Conservation (phyloP, 768 basidiomycete genomes). For the Nidularia sp. region DNA sequence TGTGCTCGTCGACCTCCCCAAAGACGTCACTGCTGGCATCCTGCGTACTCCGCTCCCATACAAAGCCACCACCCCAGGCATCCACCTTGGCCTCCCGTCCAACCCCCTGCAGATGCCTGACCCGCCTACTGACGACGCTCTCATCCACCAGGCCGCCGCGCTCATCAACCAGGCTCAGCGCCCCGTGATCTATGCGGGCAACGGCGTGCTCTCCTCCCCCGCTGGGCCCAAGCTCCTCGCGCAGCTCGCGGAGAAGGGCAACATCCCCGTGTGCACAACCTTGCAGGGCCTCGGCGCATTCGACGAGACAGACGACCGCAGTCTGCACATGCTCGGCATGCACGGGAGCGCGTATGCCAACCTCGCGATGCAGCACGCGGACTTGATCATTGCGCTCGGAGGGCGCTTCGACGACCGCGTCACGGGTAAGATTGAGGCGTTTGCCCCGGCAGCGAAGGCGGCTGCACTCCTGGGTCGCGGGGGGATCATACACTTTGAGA, state of each 20-base stretch:
- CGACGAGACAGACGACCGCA: slow-evolving; percentile 83
- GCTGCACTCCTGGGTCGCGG: slow-evolving; percentile 85
- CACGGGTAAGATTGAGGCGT: slow-evolving; percentile 83
- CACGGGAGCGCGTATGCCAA: slow-evolving; percentile 98
- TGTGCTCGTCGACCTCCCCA: slow-evolving; percentile 97
- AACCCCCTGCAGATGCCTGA: slow-evolving; percentile 64
- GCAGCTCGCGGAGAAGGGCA: slow-evolving; percentile 75
- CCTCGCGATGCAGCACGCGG: slow-evolving; percentile 95
- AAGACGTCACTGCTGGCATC: slow-evolving; percentile 94
- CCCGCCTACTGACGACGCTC: slow-evolving; percentile 55
- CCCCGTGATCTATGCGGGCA: slow-evolving; percentile 91
- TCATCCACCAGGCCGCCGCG: slow-evolving; percentile 80
- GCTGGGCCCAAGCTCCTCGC: slow-evolving; percentile 80
- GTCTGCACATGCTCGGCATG: slow-evolving; percentile 98
- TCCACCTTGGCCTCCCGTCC: slow-evolving; percentile 64
- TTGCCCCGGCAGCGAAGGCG: slow-evolving; percentile 86
- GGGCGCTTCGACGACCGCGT: slow-evolving; percentile 98
- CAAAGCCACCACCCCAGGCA: slow-evolving; percentile 82
- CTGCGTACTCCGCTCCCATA: slow-evolving; percentile 80
- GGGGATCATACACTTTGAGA: slow-evolving; percentile 99
- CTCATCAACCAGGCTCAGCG: slow-evolving; percentile 90
- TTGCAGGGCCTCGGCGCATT: slow-evolving; percentile 94
- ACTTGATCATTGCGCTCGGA: slow-evolving; percentile 96
- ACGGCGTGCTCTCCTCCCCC: slow-evolving; percentile 81
- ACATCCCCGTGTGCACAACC: slow-evolving; percentile 97